phyloP scores from a whole-genome alignment of 169 alveolate species.

The Eimeria acervulina region DNA sequence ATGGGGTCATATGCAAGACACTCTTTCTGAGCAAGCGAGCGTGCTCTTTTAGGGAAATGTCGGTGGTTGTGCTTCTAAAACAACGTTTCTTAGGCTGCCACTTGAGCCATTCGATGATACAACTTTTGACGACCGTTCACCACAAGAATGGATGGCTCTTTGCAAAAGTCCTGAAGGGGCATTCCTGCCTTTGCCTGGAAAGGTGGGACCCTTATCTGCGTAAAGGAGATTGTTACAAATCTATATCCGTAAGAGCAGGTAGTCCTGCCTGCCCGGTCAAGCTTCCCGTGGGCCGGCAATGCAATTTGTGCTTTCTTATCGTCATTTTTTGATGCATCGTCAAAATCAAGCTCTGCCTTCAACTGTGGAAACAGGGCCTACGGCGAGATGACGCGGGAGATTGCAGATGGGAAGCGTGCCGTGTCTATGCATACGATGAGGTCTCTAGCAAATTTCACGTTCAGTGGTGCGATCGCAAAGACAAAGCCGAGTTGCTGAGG shows the following conservation, averaged over 20 bases:
- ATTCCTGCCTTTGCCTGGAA: conserved; percentile 85
- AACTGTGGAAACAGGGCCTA: conserved; percentile 88
- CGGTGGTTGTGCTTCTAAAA: conserved; percentile 71
- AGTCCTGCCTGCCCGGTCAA: background rate
- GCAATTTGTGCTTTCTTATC: background rate
- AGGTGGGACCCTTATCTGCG: conserved; percentile 20
- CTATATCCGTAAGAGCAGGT: background rate
- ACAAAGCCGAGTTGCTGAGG: conserved; percentile 90
- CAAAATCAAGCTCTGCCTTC: conserved; percentile 34
- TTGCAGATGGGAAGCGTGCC: conserved; percentile 92
- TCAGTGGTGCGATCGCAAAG: conserved; percentile 55
- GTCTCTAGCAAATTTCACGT: conserved; percentile 60
- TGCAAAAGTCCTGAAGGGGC: conserved; percentile 88
- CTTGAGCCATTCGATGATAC: conserved; percentile 96
- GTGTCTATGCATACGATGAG: conserved; percentile 75
- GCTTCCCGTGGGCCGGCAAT: background rate
- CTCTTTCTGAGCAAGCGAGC: background rate
- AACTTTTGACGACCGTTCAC: conserved; percentile 93
- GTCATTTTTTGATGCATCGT: background rate
- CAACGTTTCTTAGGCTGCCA: conserved; percentile 88
- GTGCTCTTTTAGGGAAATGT: background rate
- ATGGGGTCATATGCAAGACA: background rate
- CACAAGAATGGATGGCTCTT: conserved; percentile 94
- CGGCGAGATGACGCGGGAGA: conserved; percentile 87
- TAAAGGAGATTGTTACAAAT: background rate